Base-by-base conservation (phyloP, 306 rosid genomes). In the Erythrophleum fordii region DNA sequence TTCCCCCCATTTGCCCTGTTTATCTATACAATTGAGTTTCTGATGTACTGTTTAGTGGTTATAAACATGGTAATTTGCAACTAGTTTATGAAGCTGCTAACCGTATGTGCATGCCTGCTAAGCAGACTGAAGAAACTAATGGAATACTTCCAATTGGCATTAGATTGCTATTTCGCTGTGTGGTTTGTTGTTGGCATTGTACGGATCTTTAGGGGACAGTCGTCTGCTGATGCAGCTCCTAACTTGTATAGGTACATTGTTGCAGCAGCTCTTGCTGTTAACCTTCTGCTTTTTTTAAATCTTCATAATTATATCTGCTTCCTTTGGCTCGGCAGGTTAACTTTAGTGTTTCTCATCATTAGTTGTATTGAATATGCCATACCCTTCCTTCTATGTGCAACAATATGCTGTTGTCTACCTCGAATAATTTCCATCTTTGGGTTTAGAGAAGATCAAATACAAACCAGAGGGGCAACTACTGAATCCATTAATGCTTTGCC, bases 391-490 rank as follows among this genome's bases (percentile, higher is more conserved):
- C 85, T 94, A 60, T 94, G 98, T 76, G 90, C 90, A 64, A 89
- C 98, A 52, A 90, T 94, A 65, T 94, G 98, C 84, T 94, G 97
- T 56, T 94, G 98, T 77, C 91, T 94, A 73, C 97, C 98, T 25
- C 92, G 98, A 76, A 82, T 94, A 85, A 92, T 94, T 65, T 92
- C 97, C 42, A 78, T 90, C 81, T 92, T 94, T 23, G 93, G 98
- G 74, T 85, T 84, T 78, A 84, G 89, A 86, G 97, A 92, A 81
- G 97, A 91, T 81, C 55, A 81, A 75, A 17, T 83, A 17, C 92
- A 90, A 80, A 89, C 91, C 49, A 86, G 82, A 70, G 98, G 98
- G 49, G 98, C 98, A 78, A 85, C 95, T 13, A 3, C 89, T 67
- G 98, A 91, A 77, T 83, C 92, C 25, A 94, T 94, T 69, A 68